phyloP scores from a whole-genome alignment of 2,329 filamentous ascomycete species.

The Cercospora citrullina region DNA sequence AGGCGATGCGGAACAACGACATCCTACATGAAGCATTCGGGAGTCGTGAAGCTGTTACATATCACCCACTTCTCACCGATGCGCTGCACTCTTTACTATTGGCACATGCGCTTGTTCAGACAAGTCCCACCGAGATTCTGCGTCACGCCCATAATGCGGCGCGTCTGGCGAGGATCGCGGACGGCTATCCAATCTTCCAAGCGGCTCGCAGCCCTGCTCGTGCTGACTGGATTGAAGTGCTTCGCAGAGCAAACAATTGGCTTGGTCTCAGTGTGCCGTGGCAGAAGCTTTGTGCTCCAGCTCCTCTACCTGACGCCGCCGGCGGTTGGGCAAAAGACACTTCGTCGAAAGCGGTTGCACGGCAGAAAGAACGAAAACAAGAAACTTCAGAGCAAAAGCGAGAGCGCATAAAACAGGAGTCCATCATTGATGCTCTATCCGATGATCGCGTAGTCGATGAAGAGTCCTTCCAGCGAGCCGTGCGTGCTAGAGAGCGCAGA shows the following conservation, averaged over 20 bases:
- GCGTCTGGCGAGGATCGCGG: constrained; percentile 68
- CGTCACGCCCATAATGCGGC: constrained; percentile 82
- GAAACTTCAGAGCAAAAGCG: constrained; percentile 57
- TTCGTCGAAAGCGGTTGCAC: constrained; percentile 25
- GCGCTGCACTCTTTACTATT: constrained; percentile 76
- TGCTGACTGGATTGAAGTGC: constrained; percentile 76
- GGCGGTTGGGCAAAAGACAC: constrained; percentile 38
- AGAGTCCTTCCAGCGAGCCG: constrained; percentile 62
- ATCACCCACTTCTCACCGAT: constrained; percentile 77
- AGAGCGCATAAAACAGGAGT: constrained; percentile 63
- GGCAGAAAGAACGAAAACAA: constrained; percentile 27
- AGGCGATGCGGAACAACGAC: constrained; percentile 32
- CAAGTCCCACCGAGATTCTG: constrained; percentile 71
- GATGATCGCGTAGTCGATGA: constrained; percentile 70
- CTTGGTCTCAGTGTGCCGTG: constrained; percentile 64
- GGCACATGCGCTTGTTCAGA: constrained; percentile 77
- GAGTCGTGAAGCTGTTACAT: constrained; percentile 68
- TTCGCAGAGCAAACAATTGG: constrained; percentile 69
- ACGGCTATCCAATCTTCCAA: constrained; percentile 80
- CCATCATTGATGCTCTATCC: constrained; percentile 65
- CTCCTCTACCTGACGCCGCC: constrained; percentile 43
- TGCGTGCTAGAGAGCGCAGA: constrained; percentile 60
- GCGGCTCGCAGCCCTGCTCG: constrained; percentile 69
- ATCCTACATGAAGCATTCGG: constrained; percentile 40
- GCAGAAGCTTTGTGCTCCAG: constrained; percentile 67